A percentile compares a stretch with the other conserved stretches of the same genome.
Evolutionary conservation across 2,329 filamentous ascomycete genomes (phyloP).

Genomic region (Botrytis deweyae): DNA sequence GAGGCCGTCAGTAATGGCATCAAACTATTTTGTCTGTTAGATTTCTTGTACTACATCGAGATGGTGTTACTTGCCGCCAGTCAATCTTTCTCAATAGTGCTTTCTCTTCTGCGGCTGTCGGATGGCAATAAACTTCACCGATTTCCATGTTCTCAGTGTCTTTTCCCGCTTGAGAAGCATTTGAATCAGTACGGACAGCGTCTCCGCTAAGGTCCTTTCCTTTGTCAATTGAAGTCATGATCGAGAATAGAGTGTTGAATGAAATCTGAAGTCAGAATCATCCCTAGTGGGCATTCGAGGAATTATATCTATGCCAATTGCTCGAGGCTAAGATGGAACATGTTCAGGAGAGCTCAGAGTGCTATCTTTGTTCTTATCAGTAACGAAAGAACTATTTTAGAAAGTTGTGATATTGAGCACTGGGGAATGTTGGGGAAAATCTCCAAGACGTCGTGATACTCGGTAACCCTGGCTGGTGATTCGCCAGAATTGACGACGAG

Average conservation of each 20-base stretch:
- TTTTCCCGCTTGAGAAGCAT: not conserved
- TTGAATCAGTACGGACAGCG: not conserved
- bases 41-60: not conserved
- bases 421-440: conserved; percentile 3
- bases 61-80: not conserved
- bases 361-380: not conserved
- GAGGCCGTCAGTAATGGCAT: conserved; percentile 13
- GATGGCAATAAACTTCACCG: not conserved
- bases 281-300: not conserved
- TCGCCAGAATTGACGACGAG: conserved; percentile 11
- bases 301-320: not conserved
- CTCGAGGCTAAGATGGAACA: not conserved
- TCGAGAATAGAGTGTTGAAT: not conserved
- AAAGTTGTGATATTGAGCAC: not conserved
- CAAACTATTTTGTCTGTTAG: not conserved
- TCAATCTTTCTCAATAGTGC: conserved; percentile 7
- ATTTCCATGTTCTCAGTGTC: not conserved
- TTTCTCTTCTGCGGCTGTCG: not conserved
- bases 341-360: not conserved
- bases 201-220: not conserved
- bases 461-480: not conserved
- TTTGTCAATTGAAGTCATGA: not conserved
- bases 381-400: not conserved
- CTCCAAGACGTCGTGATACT: not conserved
- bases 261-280: not conserved